Evolutionary conservation across 139 green algal genomes (phyloP).

Genomic region (Yamagishiella unicocca): DNA sequence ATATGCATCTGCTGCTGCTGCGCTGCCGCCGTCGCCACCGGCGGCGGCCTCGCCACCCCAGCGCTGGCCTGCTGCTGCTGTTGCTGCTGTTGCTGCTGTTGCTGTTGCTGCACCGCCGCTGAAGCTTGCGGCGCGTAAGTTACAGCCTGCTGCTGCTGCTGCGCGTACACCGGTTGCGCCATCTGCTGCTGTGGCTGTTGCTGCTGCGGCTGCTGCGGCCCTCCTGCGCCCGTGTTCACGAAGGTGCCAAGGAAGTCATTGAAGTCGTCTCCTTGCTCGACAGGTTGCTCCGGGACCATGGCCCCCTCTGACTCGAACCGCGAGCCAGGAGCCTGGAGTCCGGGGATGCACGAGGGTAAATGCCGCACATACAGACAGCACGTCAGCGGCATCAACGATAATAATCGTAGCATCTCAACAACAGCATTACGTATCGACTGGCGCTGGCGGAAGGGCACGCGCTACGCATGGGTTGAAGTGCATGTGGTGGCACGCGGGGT

Average conservation of each 20-base stretch:
- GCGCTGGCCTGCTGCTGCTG: neutral
- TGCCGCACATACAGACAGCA: too few relatives aligned
- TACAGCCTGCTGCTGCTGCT: neutral
- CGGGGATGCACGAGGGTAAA: neutral
- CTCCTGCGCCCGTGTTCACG: neutral
- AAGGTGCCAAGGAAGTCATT: constrained; percentile 7
- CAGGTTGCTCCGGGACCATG: neutral
- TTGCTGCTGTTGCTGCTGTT: neutral
- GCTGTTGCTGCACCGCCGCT: neutral
- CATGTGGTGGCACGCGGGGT: too few relatives aligned
- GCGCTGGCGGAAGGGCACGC: too few relatives aligned
- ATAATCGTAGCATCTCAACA: too few relatives aligned
- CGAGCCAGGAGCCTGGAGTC: neutral
- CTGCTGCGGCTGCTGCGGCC: neutral
- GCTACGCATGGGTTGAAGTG: too few relatives aligned
- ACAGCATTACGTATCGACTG: too few relatives aligned
- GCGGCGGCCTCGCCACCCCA: neutral
- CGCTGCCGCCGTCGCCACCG: neutral
- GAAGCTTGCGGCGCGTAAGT: neutral
- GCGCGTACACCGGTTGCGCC: neutral
- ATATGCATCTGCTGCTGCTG: constrained; percentile 26
- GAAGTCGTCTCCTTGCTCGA: constrained; percentile 10
- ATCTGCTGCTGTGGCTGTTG: neutral
- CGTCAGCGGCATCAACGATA: too few relatives aligned
- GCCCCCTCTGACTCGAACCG: neutral